Base-by-base conservation (phyloP, 2,329 filamentous ascomycete species). In the Cytospora schulzeri region DNA sequence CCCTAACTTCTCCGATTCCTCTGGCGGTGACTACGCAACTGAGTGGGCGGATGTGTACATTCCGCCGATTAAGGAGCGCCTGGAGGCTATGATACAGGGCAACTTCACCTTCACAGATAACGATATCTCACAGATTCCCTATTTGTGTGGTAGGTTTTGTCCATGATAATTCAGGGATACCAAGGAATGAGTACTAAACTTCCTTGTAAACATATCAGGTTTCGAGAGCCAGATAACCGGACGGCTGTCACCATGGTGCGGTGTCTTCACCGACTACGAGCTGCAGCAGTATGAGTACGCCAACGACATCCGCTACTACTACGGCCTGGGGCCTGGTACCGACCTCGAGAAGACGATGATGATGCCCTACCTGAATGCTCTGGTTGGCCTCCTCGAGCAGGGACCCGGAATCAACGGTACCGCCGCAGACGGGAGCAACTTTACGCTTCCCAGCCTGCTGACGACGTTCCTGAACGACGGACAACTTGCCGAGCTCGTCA, bases 181-280 rank as follows among this genome's bases (percentile, higher is more conserved):
- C 9, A 12, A 22, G 9, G 19, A 24, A 24, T 12, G 2, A 22
- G 5, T n/a, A n/a, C n/a, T n/a, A n/a, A n/a, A n/a, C n/a, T n/a
- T n/a, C n/a, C n/a, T n/a, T n/a, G n/a, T n/a, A n/a, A n/a, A n/a
- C n/a, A n/a, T 1, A 24, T 24, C 11, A 48, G 45, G 65, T 1
- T 91, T 89, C 65, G 88, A 91, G 70, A 86, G 83, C 3, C 88
- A 91, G 70, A 89, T 91, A 68, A 85, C 80, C 0, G 88, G 88
- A 1, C 76, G 75, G 2, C 73, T 85, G 4, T 89, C 85, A 5
- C 85, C 87, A 0, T 90, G 85, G 78, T 91, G 88, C 71, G 77
- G 78, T 58, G 78, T 88, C 19, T 87, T 89, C 69, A 87, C 82
- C 3, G 78, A 88, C 38, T 77, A 85, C 3, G 88, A 91, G 72